A percentile compares a stretch with the other conserved stretches of the same genome.
phyloP scores from a whole-genome alignment of 169 alveolate species.

The Plasmodium cynomolgi region DNA sequence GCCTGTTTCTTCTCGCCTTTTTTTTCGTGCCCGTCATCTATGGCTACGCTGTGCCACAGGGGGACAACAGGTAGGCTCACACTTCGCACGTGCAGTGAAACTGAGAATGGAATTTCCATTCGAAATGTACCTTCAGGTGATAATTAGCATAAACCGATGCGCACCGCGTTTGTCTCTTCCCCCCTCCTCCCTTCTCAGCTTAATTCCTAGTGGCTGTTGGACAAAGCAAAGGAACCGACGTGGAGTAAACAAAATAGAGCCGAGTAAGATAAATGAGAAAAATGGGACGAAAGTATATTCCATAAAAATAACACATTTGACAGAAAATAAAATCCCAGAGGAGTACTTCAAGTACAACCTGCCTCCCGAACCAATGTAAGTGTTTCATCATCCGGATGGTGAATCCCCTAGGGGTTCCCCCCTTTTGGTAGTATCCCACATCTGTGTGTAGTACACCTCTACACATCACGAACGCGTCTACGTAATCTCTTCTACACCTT shows the following conservation, averaged over 20 bases:
- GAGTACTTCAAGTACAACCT: conserved; percentile 54
- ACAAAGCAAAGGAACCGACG: not conserved
- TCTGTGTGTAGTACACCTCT: not conserved
- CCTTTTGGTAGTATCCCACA: not conserved
- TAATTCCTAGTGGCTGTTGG: not conserved
- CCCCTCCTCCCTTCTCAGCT: not conserved
- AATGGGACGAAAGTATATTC: conserved; percentile 1
- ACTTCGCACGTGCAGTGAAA: not conserved
- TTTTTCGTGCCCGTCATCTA: not conserved
- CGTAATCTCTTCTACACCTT: not conserved
- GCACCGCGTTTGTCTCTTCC: not conserved
- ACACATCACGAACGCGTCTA: not conserved
- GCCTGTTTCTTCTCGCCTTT: not conserved
- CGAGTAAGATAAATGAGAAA: not conserved
- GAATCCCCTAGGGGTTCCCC: not conserved
- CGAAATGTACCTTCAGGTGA: not conserved
- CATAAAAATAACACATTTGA: not conserved
- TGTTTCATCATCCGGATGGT: not conserved
- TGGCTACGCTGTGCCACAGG: not conserved
- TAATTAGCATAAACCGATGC: not conserved
- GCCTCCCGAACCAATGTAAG: conserved; percentile 65
- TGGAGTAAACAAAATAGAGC: not conserved
- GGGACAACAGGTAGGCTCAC: not conserved
- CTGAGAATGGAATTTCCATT: not conserved
- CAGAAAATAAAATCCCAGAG: conserved; percentile 22